Percentiles rank a stretch among this genome's conserved stretches.
phyloP scores from a whole-genome alignment of 768 basidiomycete species.

The Scleroderma citrinum region DNA sequence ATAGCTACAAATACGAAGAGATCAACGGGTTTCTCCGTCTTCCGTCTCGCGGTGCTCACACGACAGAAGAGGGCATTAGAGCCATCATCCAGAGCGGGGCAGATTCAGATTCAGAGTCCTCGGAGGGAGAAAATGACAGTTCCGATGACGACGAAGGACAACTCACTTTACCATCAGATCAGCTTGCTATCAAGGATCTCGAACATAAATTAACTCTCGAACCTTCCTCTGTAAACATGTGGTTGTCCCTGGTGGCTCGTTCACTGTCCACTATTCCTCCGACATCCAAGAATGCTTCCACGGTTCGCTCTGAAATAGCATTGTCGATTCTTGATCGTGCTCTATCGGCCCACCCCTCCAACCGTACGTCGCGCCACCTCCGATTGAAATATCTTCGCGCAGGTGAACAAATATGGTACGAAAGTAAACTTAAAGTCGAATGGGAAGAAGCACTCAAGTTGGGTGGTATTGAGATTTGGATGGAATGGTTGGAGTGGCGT shows the following conservation, averaged over 20 bases:
- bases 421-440: conserved; percentile 47
- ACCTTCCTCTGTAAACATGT: conserved; percentile 49
- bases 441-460: conserved; percentile 63
- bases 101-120: conserved; percentile 30
- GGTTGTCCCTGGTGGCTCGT: conserved; percentile 60
- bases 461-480: conserved; percentile 55
- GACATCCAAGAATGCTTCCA: conserved; percentile 61
- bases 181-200: conserved; percentile 51
- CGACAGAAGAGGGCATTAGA: conserved; percentile 38
- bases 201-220: conserved; percentile 48
- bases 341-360: conserved; percentile 46
- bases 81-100: conserved; percentile 36
- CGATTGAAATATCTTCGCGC: conserved; percentile 62
- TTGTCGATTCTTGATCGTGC: conserved; percentile 64
- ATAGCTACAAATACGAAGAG: conserved; percentile 49
- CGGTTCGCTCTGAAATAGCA: conserved; percentile 65
- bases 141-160: conserved; percentile 30
- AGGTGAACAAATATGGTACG: conserved; percentile 68
- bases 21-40: conserved; percentile 63
- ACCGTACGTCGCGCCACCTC: conserved; percentile 43
- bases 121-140: conserved; percentile 25
- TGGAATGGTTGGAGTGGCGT: conserved; percentile 79
- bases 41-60: conserved; percentile 34
- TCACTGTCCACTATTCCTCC: conserved; percentile 58
- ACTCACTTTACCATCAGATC: conserved; percentile 44